Base-by-base conservation (phyloP, 768 basidiomycete genomes). In the Hypholoma sublateritium region DNA sequence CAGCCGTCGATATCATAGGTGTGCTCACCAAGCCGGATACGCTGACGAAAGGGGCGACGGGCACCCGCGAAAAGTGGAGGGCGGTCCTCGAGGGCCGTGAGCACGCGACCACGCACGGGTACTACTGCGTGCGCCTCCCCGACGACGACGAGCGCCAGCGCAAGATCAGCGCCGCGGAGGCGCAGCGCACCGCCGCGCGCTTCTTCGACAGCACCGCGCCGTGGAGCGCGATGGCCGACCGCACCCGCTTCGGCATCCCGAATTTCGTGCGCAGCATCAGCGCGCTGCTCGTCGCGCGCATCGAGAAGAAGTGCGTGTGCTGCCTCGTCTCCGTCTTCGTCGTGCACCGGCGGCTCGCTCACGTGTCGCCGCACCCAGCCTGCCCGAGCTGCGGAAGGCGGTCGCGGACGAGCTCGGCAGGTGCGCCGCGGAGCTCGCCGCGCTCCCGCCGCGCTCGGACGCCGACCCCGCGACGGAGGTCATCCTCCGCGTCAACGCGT, bases 1-100 rank as follows among this genome's bases (percentile, higher is more conserved):
- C 28, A 32, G 3, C 1, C 28, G 28, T 32, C 28, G 28, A 32
- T 32, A 5, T 2, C 28, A 32, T 5, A 89, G 88, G 85, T 5
- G 80, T 91, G 1, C 74, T 89, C 9, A 91, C 89, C 0, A 90
- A 91, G 61, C 84, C 87, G 0, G 89, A 91, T 59, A 74, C 68
- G 4, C 67, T 91, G 1, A 65, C 70, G 0, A 42, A 59, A 0
- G 84, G 84, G 9, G 72, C 78, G 3, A 75, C 65, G 4, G 72
- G 77, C 41, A 44, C 74, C 44, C 78, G 71, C 14, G 45, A 72
- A 32, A 43, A 36, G 25, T 89, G 87, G 85, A 69, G 74, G n/a
- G 72, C 77, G 0, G 72, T 84, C 3, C 68, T 89, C 14, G 74
- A 82, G 56, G 83, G 81, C 32, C 73, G 72, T 7, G 46, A 67